Percentiles rank a stretch among this genome's conserved stretches.
Evolutionary conservation across 768 basidiomycete species (phyloP).

Genomic region (Bullera alba): DNA sequence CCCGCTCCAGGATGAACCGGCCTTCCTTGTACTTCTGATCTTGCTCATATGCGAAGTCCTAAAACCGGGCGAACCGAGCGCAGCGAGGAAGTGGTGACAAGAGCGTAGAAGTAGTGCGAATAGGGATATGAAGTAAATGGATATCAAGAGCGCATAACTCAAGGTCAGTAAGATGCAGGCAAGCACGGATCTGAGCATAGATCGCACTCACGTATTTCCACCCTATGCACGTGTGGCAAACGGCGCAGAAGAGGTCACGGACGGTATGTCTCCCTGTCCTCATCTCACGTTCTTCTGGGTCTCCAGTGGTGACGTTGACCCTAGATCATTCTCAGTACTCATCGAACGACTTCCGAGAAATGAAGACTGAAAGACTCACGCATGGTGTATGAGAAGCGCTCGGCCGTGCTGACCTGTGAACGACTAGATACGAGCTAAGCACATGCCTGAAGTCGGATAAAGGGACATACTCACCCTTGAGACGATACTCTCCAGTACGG

Average conservation of each 20-base stretch:
- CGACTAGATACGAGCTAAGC: constrained; percentile 54
- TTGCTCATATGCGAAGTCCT: constrained; percentile 87
- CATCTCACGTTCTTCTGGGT: constrained; percentile 87
- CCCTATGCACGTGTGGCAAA: constrained; percentile 76
- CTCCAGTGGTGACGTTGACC: constrained; percentile 85
- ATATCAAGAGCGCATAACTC: background rate
- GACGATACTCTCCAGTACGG: constrained; percentile 36
- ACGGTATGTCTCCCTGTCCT: constrained; percentile 95
- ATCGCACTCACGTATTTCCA: constrained; percentile 87
- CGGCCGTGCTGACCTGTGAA: constrained; percentile 96
- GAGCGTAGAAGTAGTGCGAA: background rate
- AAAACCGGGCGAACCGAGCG: constrained; percentile 12
- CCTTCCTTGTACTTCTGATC: constrained; percentile 98
- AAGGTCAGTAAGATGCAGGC: background rate
- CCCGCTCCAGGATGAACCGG: constrained; percentile 90
- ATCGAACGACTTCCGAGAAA: background rate
- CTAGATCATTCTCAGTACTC: constrained; percentile 47
- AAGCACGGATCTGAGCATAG: background rate
- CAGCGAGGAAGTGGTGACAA: background rate
- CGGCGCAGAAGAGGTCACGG: constrained; percentile 87
- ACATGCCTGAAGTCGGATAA: background rate
- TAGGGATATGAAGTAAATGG: background rate
- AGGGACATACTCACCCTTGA: constrained; percentile 23
- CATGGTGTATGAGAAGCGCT: constrained; percentile 86
- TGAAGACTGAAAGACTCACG: constrained; percentile 55